Evolutionary conservation across 495 filamentous ascomycete species (phyloP), one percentile per base, ranked within the genome.

Genomic region (Staphylotrichum longicolle): DNA sequence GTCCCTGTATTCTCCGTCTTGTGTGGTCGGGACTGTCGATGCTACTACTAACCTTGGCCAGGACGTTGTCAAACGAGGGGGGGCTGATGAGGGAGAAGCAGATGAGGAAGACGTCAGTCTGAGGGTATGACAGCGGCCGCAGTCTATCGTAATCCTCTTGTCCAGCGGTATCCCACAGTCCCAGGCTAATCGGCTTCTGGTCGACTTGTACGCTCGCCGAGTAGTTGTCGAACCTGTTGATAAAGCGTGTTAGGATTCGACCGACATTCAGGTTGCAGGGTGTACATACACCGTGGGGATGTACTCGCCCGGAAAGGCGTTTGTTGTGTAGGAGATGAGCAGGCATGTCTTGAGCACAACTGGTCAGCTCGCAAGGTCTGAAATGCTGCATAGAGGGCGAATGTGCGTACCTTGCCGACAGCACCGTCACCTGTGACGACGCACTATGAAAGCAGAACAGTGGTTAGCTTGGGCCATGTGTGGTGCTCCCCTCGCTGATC

Each of bases 71-170:
- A 70, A 96, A 98, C 34, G 93, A 97, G 30, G 94, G 89, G 46
- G 92, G 93, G 85, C 91, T 96, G 75, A 96, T 92, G 70, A 97
- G 93, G 39, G 93, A 97, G 80, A 98, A 98, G 78, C 94, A 98
- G 70, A 98, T 96, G 49, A 98, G 81, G 77, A 97, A 98, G 41
- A 98, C 94, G 70, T 98, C 93, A 58, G 94, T 98, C 77, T 97
- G 94, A 7, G 94, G 94, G 74, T 98, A 98, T 20, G 91, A 96
- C 52, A 98, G 87, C 63, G 94, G 94, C 67, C 94, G 85, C 68
- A 98, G 85, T 72, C 94, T 85, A 74, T 98, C 94, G 76, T 98
- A 96, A 80, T 96, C 93, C 82, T 98, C 94, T 80, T 97, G 93
- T 70, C 93, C 94, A 67, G 94, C 94, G 68, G 94, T 98, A 87